Evolutionary conservation across 2,329 filamentous ascomycete species (phyloP).

Genomic region (Lecanicillium sp.): DNA sequence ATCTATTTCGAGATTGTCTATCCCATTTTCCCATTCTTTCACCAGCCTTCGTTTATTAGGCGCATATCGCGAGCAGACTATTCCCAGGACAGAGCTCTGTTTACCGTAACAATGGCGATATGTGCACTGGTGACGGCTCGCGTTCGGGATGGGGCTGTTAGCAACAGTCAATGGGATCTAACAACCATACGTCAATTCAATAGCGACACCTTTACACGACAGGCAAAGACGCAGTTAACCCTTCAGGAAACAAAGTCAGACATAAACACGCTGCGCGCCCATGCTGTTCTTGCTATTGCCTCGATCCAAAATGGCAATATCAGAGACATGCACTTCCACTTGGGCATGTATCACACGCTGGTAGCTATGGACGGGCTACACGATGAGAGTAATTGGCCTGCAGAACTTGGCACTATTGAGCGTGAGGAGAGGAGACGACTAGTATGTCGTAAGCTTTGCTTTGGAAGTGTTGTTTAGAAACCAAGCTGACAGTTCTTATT

Average conservation of each 20-base stretch:
- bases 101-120: constrained; percentile 45
- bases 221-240: constrained; percentile 17
- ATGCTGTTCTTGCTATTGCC: constrained; percentile 42
- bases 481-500: constrained; percentile 1
- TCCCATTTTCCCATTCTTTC: constrained; percentile 47
- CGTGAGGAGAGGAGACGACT: constrained; percentile 40
- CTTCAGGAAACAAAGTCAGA: constrained; percentile 5
- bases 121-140: constrained; percentile 44
- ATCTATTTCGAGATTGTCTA: constrained; percentile 50
- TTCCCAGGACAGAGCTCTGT: constrained; percentile 35
- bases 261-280: constrained; percentile 18
- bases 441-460: constrained; percentile 25
- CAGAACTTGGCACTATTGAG: constrained; percentile 37
- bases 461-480: neutral
- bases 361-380: constrained; percentile 43
- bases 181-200: constrained; percentile 34
- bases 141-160: constrained; percentile 43
- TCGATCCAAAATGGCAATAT: constrained; percentile 46
- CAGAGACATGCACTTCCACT: constrained; percentile 42
- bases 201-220: constrained; percentile 19
- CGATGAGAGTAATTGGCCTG: constrained; percentile 48
- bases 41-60: constrained; percentile 36
- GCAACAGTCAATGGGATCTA: constrained; percentile 30
- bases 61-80: constrained; percentile 38
- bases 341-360: constrained; percentile 45